Evolutionary conservation across 345 rosid species (phyloP).

Genomic region (Isatis tinctoria): DNA sequence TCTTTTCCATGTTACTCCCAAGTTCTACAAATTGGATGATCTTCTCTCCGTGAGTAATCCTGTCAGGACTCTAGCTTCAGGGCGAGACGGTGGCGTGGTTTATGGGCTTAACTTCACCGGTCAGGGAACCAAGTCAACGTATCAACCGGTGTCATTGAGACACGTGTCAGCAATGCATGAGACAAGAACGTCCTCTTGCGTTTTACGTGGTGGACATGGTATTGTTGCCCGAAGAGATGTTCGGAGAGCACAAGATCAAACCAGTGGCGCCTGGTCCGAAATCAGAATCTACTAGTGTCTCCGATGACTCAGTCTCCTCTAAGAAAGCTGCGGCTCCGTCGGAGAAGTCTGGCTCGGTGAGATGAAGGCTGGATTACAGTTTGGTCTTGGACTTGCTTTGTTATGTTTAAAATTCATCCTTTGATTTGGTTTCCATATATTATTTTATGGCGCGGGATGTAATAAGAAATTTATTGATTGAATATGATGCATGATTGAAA

Average conservation of each 20-base stretch:
- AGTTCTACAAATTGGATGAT: slow-evolving; percentile 47
- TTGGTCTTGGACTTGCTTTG: slow-evolving; percentile 45
- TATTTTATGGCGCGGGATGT: not conserved
- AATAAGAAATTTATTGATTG: slow-evolving; percentile 6
- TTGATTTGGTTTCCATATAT: slow-evolving; percentile 15
- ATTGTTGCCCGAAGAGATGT: slow-evolving; percentile 60
- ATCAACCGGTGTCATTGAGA: slow-evolving; percentile 56
- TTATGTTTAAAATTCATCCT: slow-evolving; percentile 47
- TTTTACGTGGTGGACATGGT: slow-evolving; percentile 80
- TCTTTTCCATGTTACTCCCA: slow-evolving; percentile 54
- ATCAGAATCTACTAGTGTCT: slow-evolving; percentile 1
- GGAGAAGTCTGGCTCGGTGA: slow-evolving; percentile 31
- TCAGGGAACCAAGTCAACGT: slow-evolving; percentile 75
- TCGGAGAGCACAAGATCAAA: slow-evolving; percentile 37
- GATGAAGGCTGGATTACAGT: slow-evolving; percentile 37
- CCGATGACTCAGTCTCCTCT: slow-evolving; percentile 8
- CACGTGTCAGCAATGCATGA: slow-evolving; percentile 55
- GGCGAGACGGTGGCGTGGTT: slow-evolving; percentile 33
- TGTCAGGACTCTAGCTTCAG: slow-evolving; percentile 57
- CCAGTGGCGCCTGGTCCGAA: slow-evolving; percentile 39
- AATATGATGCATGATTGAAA: not conserved
- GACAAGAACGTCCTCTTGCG: slow-evolving; percentile 52
- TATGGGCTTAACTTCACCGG: slow-evolving; percentile 70
- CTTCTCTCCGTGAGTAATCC: slow-evolving; percentile 74
- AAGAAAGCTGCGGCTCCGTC: slow-evolving; percentile 30